Evolutionary conservation across 2,329 filamentous ascomycete genomes (phyloP).

Genomic region (Capronia coronata): DNA sequence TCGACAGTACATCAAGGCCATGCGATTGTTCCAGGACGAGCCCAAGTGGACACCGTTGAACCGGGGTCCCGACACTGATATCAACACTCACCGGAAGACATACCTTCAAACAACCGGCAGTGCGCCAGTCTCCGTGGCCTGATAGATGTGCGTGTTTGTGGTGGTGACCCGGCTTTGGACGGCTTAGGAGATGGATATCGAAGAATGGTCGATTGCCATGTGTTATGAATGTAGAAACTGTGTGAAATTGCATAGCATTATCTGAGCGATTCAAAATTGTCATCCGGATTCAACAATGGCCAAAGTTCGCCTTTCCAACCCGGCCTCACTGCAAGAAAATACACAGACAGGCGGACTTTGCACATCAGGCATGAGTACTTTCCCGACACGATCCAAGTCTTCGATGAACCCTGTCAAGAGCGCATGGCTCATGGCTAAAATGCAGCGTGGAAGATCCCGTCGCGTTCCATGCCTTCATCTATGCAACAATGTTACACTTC

Average conservation of each 20-base stretch:
- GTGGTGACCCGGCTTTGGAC: neutral
- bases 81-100: conserved; percentile 68
- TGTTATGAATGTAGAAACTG: neutral
- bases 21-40: conserved; percentile 96
- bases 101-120: conserved; percentile 53
- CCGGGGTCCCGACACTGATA: conserved; percentile 67
- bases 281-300: no score
- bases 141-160: neutral
- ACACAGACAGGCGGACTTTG: no score
- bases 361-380: conserved; percentile 4
- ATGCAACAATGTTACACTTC: conserved; percentile 19
- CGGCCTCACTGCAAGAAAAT: no score
- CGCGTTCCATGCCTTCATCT: conserved; percentile 22
- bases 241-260: neutral
- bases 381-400: conserved; percentile 3
- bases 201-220: neutral
- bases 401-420: conserved; percentile 15
- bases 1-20: conserved; percentile 79
- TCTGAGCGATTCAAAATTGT: neutral
- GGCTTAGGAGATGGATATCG: neutral
- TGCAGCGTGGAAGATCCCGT: conserved; percentile 20
- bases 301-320: no score
- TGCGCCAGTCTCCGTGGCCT: conserved; percentile 16
- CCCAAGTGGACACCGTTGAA: conserved; percentile 97
- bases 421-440: conserved; percentile 22